Conservation (phyloP, 345 rosid species). For the Salix koriyanagi region DNA sequence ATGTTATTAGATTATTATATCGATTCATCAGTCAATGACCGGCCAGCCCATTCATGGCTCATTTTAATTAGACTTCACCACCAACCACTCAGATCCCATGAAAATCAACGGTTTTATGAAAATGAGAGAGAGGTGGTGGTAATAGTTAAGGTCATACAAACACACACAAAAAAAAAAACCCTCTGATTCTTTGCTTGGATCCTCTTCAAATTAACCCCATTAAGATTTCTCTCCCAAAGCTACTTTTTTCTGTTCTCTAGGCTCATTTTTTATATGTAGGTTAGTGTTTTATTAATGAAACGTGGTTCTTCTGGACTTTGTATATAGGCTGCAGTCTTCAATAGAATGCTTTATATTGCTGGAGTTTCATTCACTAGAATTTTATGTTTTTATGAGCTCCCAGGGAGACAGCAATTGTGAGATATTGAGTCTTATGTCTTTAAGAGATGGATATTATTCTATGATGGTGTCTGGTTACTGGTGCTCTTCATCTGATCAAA, state of each 20-base stretch:
- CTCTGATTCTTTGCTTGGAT: background rate
- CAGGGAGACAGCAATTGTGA: background rate
- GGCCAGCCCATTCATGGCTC: background rate
- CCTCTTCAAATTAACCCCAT: background rate
- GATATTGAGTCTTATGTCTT: background rate
- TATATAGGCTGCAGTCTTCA: background rate
- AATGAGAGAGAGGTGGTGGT: background rate
- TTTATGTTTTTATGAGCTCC: background rate
- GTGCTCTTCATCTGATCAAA: background rate
- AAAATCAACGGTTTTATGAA: constrained; percentile 16
- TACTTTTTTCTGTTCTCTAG: background rate
- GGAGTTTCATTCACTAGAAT: constrained; percentile 1
- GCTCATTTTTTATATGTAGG: background rate
- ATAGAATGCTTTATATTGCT: background rate
- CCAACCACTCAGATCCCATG: constrained; percentile 9
- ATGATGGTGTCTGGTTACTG: background rate
- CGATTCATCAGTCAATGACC: background rate
- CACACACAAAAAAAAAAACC: background rate
- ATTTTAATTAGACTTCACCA: background rate
- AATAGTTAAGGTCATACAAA: background rate
- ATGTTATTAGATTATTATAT: no score
- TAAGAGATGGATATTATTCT: background rate
- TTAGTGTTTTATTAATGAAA: background rate
- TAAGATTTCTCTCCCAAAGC: background rate
- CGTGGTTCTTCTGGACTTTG: background rate